Evolutionary conservation across 2,329 filamentous ascomycete species (phyloP).

Genomic region (Talaromyces sp.): DNA sequence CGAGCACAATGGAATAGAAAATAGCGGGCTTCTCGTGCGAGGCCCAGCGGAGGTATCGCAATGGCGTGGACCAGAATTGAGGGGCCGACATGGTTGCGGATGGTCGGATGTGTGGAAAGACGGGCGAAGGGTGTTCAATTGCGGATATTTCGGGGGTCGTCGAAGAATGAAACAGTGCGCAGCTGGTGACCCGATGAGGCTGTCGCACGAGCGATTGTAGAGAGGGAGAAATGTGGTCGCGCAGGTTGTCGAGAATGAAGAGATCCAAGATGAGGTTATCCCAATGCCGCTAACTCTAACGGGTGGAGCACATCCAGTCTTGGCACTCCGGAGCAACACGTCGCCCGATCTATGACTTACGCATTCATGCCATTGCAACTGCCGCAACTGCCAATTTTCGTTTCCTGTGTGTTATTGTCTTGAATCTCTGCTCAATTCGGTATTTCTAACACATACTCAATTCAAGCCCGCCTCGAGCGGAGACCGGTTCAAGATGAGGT

Average conservation of each 20-base stretch:
- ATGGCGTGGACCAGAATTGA: slow-evolving; percentile 78
- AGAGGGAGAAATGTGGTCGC: not conserved
- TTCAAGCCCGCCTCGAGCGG: slow-evolving; percentile 35
- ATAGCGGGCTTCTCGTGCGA: slow-evolving; percentile 83
- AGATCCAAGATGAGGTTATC: slow-evolving; percentile 10
- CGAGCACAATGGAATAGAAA: slow-evolving; percentile 82
- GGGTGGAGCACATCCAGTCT: slow-evolving; percentile 30
- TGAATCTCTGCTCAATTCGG: slow-evolving; percentile 15
- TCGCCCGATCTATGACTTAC: slow-evolving; percentile 36
- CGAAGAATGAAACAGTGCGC: not conserved
- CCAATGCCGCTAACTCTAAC: slow-evolving; percentile 4
- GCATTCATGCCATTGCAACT: slow-evolving; percentile 3
- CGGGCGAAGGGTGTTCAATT: not conserved
- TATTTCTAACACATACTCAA: not conserved
- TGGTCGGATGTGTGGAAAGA: slow-evolving; percentile 23
- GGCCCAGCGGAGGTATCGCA: slow-evolving; percentile 86
- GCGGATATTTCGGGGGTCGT: not conserved
- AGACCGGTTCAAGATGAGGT: slow-evolving; percentile 63
- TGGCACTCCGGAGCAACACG: slow-evolving; percentile 45
- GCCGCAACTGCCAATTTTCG: slow-evolving; percentile 18
- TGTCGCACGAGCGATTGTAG: not conserved
- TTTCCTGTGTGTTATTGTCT: slow-evolving; percentile 21
- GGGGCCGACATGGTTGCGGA: slow-evolving; percentile 54
- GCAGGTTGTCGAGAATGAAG: not conserved
- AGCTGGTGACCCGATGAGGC: not conserved